These are phyloP conservation scores for Microcera coccophila DNA, from an alignment of 2,329 filamentous ascomycete species.

Conservation along the genomic window DNA sequence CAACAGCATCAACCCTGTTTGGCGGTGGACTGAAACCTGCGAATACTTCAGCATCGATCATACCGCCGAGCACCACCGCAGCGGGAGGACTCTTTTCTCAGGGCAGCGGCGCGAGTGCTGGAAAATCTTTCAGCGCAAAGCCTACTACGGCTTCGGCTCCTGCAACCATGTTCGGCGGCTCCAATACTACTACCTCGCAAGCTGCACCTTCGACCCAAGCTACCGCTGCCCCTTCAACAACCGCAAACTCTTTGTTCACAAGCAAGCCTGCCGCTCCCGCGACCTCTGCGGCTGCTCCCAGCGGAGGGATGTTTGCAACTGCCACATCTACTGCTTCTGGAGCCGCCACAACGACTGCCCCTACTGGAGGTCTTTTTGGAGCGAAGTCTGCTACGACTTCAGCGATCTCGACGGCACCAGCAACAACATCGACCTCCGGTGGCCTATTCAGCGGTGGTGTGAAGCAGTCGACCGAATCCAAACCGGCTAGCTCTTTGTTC, in stretches of 20 bases:
- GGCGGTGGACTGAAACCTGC: conserved; percentile 27
- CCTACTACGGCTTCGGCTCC: conserved; percentile 19
- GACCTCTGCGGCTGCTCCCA: conserved; percentile 19
- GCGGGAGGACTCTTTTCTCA: conserved; percentile 33
- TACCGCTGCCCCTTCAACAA: conserved; percentile 24
- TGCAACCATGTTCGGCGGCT: conserved; percentile 12
- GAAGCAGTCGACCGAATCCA: conserved; percentile 22
- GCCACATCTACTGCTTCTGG: conserved; percentile 21
- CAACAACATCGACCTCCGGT: conserved; percentile 24
- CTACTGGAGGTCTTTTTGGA: conserved; percentile 33
- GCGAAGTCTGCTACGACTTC: conserved; percentile 28
- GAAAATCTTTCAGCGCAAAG: conserved; percentile 34
- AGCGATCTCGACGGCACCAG: conserved; percentile 27
- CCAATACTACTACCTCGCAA: conserved; percentile 7
- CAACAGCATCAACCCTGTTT: conserved; percentile 28
- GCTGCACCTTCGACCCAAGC: conserved; percentile 21
- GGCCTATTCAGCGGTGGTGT: conserved; percentile 23
- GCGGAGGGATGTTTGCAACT: conserved; percentile 27
- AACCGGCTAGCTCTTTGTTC: conserved; percentile 25
- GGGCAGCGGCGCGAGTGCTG: conserved; percentile 30
- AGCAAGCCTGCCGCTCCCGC: conserved; percentile 22
- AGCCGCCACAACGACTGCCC: conserved; percentile 29
- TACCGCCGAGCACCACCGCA: conserved; percentile 17
- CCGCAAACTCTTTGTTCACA: conserved; percentile 28
- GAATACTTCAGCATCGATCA: conserved; percentile 16